These are phyloP conservation scores for Aspergillus ochraceus DNA, from an alignment of 2,329 filamentous ascomycete species.

Conservation along the genomic window DNA sequence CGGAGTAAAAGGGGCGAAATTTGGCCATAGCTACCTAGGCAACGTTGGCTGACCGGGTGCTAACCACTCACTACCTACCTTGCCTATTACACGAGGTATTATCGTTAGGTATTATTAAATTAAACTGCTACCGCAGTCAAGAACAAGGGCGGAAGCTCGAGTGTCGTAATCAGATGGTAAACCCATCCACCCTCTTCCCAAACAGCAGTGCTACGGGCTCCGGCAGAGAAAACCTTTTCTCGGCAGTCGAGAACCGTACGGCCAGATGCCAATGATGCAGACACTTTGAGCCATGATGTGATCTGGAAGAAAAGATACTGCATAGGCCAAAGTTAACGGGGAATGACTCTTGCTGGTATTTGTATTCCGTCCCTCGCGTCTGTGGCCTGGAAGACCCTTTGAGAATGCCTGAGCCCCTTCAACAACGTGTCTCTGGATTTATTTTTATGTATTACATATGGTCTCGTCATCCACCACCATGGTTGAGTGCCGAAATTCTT, in stretches of 20 bases:
- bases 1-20: neutral
- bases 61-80: neutral
- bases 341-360: neutral
- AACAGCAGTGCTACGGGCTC: too few relatives aligned
- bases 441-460: neutral
- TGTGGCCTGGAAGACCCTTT: neutral
- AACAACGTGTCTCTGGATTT: constrained; percentile 13
- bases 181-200: neutral
- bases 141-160: neutral
- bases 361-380: constrained; percentile 9
- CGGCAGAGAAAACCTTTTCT: too few relatives aligned
- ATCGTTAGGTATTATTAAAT: neutral
- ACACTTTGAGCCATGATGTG: constrained; percentile 16
- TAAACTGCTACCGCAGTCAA: neutral
- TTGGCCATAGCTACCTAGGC: neutral
- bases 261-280: constrained; percentile 13
- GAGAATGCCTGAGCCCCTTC: constrained; percentile 8
- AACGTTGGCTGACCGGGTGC: too few relatives aligned
- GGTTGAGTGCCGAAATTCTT: constrained; percentile 11
- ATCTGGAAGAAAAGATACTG: neutral
- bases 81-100: neutral
- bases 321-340: neutral
- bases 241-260: neutral
- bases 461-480: neutral
- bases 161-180: neutral